Evolutionary conservation across 2,329 filamentous ascomycete genomes (phyloP).

Genomic region (Phyllosticta citrichinensis): DNA sequence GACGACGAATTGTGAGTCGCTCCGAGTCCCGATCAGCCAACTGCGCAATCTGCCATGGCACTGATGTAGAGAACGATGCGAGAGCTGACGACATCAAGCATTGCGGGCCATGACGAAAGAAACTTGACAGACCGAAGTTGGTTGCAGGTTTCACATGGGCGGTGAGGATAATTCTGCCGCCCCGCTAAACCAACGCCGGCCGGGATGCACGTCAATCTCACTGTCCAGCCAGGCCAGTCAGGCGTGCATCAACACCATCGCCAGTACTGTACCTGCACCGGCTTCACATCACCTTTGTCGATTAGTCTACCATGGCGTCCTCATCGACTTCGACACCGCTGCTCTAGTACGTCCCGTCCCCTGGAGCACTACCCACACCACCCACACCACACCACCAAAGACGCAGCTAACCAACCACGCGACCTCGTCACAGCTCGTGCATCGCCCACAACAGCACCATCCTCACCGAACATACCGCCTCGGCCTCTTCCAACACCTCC

Average conservation of each 20-base stretch:
- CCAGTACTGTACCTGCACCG: not conserved
- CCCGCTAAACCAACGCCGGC: no score
- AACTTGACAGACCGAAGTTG: no score
- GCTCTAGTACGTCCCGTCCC: conserved; percentile 21
- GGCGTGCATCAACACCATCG: not conserved
- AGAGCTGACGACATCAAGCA: not conserved
- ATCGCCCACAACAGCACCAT: conserved; percentile 92
- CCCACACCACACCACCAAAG: not conserved
- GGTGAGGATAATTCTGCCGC: no score
- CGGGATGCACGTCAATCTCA: no score
- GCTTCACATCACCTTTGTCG: not conserved
- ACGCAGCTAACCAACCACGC: conserved; percentile 14
- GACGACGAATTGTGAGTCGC: not conserved
- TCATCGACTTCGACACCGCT: conserved; percentile 29
- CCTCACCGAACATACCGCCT: conserved; percentile 82
- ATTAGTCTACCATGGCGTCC: conserved; percentile 24
- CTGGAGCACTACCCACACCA: not conserved
- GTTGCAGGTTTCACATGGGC: no score
- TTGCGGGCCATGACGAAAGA: not conserved
- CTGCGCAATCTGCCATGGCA: not conserved
- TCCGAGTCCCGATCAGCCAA: not conserved
- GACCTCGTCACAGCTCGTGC: conserved; percentile 55
- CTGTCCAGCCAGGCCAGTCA: no score
- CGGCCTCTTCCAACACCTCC: conserved; percentile 70
- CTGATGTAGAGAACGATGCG: not conserved